These are phyloP conservation scores for Cucurbita maxima DNA, from an alignment of 306 rosid species.

Conservation along the genomic window DNA sequence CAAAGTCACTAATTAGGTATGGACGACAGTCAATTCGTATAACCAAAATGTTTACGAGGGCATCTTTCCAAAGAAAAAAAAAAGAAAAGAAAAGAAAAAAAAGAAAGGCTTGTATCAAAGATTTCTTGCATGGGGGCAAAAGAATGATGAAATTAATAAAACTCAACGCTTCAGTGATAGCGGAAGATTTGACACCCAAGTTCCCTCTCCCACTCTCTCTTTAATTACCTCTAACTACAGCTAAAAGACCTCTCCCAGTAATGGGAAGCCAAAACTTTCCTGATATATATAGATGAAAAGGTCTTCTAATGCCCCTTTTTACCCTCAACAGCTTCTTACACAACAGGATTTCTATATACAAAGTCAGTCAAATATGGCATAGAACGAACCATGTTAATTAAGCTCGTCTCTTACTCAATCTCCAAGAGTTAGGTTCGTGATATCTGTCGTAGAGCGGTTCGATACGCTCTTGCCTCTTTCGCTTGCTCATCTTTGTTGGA, in stretches of 20 bases:
- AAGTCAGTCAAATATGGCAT: neutral
- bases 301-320: neutral
- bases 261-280: neutral
- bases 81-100: too few species aligned
- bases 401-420: constrained; percentile 75
- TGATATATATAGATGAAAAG: neutral
- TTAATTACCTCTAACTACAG: neutral
- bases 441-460: constrained; percentile 77
- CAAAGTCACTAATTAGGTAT: too few species aligned
- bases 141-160: neutral
- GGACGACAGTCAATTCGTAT: too few species aligned
- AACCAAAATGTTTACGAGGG: too few species aligned
- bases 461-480: constrained; percentile 72
- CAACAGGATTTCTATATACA: neutral
- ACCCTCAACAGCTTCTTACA: neutral
- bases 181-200: neutral
- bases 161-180: neutral
- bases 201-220: neutral
- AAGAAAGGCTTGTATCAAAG: too few species aligned
- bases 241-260: neutral
- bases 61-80: too few species aligned
- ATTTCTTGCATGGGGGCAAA: too few species aligned
- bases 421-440: constrained; percentile 92
- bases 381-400: constrained; percentile 23
- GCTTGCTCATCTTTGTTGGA: constrained; percentile 71